phyloP scores from a whole-genome alignment of 306 rosid species.

The Prunus dulcis region DNA sequence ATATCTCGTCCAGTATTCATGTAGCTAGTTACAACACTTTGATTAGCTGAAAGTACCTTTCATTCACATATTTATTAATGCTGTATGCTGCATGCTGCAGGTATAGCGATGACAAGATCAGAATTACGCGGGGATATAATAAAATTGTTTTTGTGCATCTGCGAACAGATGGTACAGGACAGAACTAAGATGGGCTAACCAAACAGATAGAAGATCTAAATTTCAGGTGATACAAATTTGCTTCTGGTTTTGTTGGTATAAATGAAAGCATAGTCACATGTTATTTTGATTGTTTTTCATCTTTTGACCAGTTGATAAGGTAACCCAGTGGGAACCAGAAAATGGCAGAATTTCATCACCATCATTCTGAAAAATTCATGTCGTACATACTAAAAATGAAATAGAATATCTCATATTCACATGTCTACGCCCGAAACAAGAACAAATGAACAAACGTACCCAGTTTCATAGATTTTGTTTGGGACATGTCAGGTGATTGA shows the following conservation, averaged over 20 bases:
- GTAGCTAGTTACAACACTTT: too few relatives aligned
- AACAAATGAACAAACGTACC: too few relatives aligned
- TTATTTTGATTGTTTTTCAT: background rate
- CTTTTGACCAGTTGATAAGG: background rate
- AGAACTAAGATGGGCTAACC: conserved; percentile 6
- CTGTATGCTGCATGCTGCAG: conserved; percentile 46
- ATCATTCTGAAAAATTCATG: background rate
- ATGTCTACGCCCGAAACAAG: too few relatives aligned
- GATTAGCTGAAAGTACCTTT: background rate
- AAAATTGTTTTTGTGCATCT: conserved; percentile 59
- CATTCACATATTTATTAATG: background rate
- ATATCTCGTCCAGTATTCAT: background rate
- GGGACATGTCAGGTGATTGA: too few relatives aligned
- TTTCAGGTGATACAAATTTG: background rate
- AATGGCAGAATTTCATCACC: background rate
- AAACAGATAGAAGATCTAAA: background rate
- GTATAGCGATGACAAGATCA: conserved; percentile 69
- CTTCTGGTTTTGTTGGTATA: background rate
- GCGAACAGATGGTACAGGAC: conserved; percentile 32
- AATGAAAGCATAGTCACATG: background rate
- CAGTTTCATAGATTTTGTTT: too few relatives aligned
- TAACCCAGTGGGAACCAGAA: too few relatives aligned
- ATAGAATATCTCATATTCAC: too few relatives aligned
- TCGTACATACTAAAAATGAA: too few relatives aligned
- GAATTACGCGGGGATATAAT: conserved; percentile 61